A percentile compares a stretch with the other conserved stretches of the same genome.
Evolutionary conservation across 2,329 filamentous ascomycete species (phyloP).

Genomic region (Exophiala viscosa): DNA sequence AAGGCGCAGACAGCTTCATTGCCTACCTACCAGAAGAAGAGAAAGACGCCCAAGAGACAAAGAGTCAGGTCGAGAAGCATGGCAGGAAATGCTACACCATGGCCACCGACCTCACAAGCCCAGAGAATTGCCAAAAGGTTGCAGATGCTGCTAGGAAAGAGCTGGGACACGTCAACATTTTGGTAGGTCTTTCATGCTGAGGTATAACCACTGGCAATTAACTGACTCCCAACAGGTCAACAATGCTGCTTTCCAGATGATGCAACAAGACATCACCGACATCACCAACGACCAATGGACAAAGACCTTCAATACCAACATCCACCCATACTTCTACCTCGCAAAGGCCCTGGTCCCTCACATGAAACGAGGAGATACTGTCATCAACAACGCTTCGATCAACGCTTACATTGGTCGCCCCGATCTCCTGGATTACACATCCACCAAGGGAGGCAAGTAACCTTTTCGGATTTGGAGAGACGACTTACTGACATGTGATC

Average conservation of each 20-base stretch:
- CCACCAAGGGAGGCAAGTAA: constrained; percentile 47
- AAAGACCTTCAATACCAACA: constrained; percentile 77
- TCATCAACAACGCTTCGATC: constrained; percentile 83
- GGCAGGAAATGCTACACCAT: constrained; percentile 64
- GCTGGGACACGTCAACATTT: constrained; percentile 68
- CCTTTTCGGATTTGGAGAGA: no score
- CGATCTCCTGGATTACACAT: constrained; percentile 77
- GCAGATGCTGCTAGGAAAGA: constrained; percentile 63
- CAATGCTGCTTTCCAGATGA: constrained; percentile 73
- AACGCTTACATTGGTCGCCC: constrained; percentile 78
- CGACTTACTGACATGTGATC: background rate
- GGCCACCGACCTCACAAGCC: constrained; percentile 61
- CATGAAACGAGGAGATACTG: constrained; percentile 68
- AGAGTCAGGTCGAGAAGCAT: constrained; percentile 63
- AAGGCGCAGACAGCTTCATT: constrained; percentile 71
- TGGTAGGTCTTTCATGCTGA: constrained; percentile 25
- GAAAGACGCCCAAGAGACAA: constrained; percentile 70
- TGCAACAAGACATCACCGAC: constrained; percentile 67
- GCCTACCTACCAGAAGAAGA: constrained; percentile 73
- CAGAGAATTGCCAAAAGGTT: constrained; percentile 65
- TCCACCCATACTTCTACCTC: constrained; percentile 76
- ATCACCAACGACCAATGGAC: constrained; percentile 74
- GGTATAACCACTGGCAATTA: background rate
- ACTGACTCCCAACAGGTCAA: constrained; percentile 40
- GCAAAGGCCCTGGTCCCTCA: constrained; percentile 73